These are phyloP conservation scores for Gloeostereum incarnatum DNA, from an alignment of 768 basidiomycete genomes.

Conservation along the genomic window DNA sequence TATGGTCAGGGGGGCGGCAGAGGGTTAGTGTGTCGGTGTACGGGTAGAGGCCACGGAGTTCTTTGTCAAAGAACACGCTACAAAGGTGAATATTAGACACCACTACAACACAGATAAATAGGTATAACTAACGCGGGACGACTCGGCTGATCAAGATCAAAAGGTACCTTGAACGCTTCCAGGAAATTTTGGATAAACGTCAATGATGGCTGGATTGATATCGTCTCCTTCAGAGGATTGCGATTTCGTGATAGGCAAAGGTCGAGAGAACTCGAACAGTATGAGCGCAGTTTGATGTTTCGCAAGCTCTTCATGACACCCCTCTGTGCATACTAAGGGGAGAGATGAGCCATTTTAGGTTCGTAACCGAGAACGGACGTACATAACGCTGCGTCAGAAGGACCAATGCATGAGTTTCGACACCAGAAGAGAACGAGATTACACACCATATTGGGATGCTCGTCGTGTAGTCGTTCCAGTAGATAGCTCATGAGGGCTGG, in stretches of 20 bases:
- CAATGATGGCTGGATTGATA: slow-evolving; percentile 39
- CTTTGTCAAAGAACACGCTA: slow-evolving; percentile 48
- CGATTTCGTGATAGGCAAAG: slow-evolving; percentile 50
- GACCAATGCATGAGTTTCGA: no score
- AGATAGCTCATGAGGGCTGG: slow-evolving; percentile 45
- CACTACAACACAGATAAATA: slow-evolving; percentile 1
- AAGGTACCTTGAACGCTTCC: slow-evolving; percentile 39
- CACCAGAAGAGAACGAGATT: slow-evolving; percentile 1
- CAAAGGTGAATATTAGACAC: not conserved
- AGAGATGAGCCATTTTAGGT: slow-evolving; percentile 2
- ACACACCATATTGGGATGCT: slow-evolving; percentile 60
- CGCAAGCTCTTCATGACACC: slow-evolving; percentile 71
- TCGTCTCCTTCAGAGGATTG: slow-evolving; percentile 55
- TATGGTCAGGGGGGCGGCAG: slow-evolving; percentile 37
- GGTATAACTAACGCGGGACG: slow-evolving; percentile 34
- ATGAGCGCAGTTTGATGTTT: slow-evolving; percentile 75
- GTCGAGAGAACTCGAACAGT: slow-evolving; percentile 43
- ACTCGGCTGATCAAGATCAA: slow-evolving; percentile 23
- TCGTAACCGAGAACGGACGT: slow-evolving; percentile 13
- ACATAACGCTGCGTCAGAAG: slow-evolving; percentile 44
- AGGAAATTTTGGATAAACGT: slow-evolving; percentile 50
- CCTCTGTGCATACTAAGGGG: slow-evolving; percentile 53
- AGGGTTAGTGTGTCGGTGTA: slow-evolving; percentile 38
- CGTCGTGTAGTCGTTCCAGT: slow-evolving; percentile 48
- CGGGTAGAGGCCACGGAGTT: slow-evolving; percentile 60